Conservation (phyloP, 495 filamentous ascomycete species). For the Tirmania nivea region DNA sequence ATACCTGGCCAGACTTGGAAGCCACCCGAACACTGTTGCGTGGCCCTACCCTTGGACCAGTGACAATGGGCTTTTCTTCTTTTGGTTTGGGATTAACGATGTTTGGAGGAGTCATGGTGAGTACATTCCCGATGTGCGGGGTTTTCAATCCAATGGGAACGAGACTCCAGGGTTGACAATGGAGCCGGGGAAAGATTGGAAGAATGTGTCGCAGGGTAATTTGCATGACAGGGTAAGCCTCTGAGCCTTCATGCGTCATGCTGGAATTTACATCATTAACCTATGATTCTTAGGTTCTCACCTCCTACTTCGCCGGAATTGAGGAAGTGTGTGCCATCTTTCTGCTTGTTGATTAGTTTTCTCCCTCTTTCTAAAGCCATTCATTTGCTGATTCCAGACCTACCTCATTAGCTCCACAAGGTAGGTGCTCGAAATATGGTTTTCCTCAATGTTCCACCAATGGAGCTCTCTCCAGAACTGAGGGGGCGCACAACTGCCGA, state of each 20-base stretch:
- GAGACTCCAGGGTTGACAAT: too few species aligned
- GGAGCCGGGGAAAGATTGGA: neutral
- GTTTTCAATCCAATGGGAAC: too few species aligned
- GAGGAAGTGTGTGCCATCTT: neutral
- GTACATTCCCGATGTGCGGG: neutral
- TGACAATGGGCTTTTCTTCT: neutral
- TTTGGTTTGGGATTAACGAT: neutral
- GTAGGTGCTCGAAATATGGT: conserved; percentile 17
- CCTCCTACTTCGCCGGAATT: neutral
- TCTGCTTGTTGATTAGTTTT: neutral
- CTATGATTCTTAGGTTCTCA: neutral
- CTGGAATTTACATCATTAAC: too few species aligned
- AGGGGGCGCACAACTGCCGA: conserved; percentile 3
- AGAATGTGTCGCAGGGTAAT: neutral
- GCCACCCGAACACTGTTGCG: neutral
- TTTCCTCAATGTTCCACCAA: conserved; percentile 20
- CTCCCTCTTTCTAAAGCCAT: neutral
- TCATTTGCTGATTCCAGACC: neutral
- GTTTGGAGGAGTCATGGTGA: neutral
- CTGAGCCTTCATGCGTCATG: too few species aligned
- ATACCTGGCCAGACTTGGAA: neutral
- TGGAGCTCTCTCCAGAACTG: conserved; percentile 11
- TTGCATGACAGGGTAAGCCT: neutral
- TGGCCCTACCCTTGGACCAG: neutral
- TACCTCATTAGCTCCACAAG: neutral